These are phyloP conservation scores for Aureobasidium sp. DNA, from an alignment of 2,329 filamentous ascomycete genomes.

Conservation along the genomic window DNA sequence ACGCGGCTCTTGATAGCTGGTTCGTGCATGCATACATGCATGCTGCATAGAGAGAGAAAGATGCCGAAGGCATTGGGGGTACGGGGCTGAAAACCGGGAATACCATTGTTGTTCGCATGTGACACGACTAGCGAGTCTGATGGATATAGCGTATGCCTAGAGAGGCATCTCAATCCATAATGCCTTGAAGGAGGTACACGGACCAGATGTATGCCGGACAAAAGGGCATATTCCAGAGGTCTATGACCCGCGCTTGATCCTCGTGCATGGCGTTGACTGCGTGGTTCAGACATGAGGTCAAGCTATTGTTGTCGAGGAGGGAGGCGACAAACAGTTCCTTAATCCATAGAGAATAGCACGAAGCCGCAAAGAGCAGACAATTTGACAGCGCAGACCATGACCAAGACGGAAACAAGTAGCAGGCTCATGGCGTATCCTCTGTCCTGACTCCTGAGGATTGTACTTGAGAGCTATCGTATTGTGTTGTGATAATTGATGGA, in stretches of 20 bases:
- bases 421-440: background rate
- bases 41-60: background rate
- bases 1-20: background rate
- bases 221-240: background rate
- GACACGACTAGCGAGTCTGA: background rate
- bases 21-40: background rate
- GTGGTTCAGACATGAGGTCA: background rate
- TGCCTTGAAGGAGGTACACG: too few species aligned
- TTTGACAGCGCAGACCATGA: constrained; percentile 3
- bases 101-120: background rate
- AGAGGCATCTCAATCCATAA: background rate
- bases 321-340: background rate
- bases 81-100: background rate
- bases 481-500: background rate
- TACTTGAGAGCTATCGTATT: background rate
- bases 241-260: background rate
- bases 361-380: background rate
- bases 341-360: constrained; percentile 2
- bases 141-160: background rate
- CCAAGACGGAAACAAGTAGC: constrained; percentile 1
- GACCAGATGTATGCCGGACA: background rate
- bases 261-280: background rate
- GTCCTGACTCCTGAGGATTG: background rate
- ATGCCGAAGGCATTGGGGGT: background rate
- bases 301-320: background rate